Base-by-base conservation (phyloP, 2,329 filamentous ascomycete species). In the Cytospora mali region DNA sequence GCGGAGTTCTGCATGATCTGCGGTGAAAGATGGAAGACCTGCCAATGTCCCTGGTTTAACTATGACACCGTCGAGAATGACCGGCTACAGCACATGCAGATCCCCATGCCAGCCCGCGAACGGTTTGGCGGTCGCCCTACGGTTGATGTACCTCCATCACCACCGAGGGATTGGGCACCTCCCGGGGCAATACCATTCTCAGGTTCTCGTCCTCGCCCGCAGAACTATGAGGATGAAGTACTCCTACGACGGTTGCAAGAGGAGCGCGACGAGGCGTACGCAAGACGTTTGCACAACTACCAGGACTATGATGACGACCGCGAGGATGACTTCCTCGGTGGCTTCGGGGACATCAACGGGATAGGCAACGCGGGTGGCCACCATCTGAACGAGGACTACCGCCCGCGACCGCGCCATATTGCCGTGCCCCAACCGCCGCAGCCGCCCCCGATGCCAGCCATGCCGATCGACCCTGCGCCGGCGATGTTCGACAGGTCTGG, bases 1-100 rank as follows among this genome's bases (percentile, higher is more conserved):
- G 91, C 91, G 29, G 85, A 96, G 69, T 96, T 96, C 71, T 97
- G 93, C 76, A 93, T 95, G 85, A 83, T 91, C 28, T 97, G 93
- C 72, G 92, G 90, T 25, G 73, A 80, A 33, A 90, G 90, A 69
- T 96, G 92, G 92, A 94, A 92, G 76, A 87, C 82, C 1, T 96
- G 92, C 71, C 86, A 90, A 58, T 96, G 92, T 68, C 88, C 90
- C 0, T 91, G 88, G 86, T 93, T 93, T 79, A 90, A 88, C 71
- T 85, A 88, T 69, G 81, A 85, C 28, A 67, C 73, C 4, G 72
- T 77, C 6, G 84, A 87, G 57, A 77, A 76, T 14, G 86, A 89
- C 66, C 79, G 79, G 3, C 72, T 85, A 11, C 78, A 81, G 16
- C 80, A 85, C 63, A 81, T 86, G 76, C 76, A 80, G 48, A 74